Conservation (phyloP, 2,329 filamentous ascomycete species). For the Penicillium olsonii region DNA sequence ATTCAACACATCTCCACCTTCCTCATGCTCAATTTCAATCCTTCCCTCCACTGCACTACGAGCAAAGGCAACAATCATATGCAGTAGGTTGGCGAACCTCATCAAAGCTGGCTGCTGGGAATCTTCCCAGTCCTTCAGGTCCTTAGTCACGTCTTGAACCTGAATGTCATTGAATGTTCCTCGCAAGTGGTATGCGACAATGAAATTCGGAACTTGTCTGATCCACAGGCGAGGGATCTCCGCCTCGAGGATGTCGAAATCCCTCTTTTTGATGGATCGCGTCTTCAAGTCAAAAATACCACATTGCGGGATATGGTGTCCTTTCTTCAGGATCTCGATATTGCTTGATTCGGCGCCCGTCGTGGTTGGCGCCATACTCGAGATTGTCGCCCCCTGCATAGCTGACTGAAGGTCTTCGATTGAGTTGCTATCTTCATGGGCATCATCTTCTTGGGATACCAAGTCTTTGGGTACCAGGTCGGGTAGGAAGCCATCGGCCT, state of each 20-base stretch:
- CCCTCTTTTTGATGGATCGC: constrained; percentile 37
- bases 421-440: background rate
- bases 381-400: constrained; percentile 1
- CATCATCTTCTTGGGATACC: background rate
- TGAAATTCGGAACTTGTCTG: constrained; percentile 53
- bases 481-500: constrained; percentile 59
- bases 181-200: constrained; percentile 52
- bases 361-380: background rate
- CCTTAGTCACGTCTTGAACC: constrained; percentile 39
- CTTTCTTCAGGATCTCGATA: constrained; percentile 26
- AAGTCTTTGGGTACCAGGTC: constrained; percentile 2
- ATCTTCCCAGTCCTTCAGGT: constrained; percentile 46
- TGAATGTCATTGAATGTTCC: constrained; percentile 47
- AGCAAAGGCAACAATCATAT: constrained; percentile 23
- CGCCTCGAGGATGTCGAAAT: constrained; percentile 40
- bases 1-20: constrained; percentile 32
- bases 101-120: constrained; percentile 32
- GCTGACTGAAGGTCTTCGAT: constrained; percentile 3
- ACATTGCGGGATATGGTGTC: constrained; percentile 39
- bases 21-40: constrained; percentile 29
- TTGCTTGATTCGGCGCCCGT: background rate
- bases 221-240: constrained; percentile 53
- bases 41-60: constrained; percentile 17
- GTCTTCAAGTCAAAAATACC: constrained; percentile 59
- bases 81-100: constrained; percentile 15